phyloP scores from a whole-genome alignment of 148 eudicot genomes.

The Dysphania ambrosioides region DNA sequence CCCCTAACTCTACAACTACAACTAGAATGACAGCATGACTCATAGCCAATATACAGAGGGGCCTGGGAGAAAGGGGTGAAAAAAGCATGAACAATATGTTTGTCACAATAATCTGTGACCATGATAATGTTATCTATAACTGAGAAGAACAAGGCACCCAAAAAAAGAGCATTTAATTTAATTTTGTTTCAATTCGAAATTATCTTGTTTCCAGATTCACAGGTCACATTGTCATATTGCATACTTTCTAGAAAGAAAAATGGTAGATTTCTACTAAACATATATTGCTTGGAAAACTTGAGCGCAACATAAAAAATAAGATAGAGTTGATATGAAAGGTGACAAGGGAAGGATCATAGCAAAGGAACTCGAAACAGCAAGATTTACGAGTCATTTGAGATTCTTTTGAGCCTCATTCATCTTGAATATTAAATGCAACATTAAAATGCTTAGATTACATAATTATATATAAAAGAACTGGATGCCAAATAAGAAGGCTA shows the following conservation, averaged over 20 bases:
- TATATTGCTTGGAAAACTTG: too few relatives aligned
- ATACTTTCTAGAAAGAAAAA: neutral
- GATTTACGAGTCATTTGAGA: neutral
- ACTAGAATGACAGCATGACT: neutral
- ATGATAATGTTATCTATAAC: too few relatives aligned
- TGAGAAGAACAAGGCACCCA: neutral
- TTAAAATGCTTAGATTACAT: neutral
- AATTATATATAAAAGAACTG: neutral
- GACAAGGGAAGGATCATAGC: neutral
- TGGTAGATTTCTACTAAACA: neutral
- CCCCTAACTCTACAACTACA: neutral
- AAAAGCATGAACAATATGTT: neutral
- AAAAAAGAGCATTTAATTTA: neutral
- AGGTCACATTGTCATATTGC: neutral
- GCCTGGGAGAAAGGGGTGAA: neutral
- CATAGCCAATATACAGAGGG: neutral
- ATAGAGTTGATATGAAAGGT: neutral
- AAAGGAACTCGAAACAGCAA: neutral
- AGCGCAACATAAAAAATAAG: too few relatives aligned
- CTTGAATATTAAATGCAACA: neutral
- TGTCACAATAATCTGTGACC: neutral
- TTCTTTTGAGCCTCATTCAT: neutral
- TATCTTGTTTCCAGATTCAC: neutral
- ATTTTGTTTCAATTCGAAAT: neutral
- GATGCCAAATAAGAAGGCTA: neutral